These are phyloP conservation scores for Prunus salicina DNA, from an alignment of 306 rosid genomes.

Conservation along the genomic window DNA sequence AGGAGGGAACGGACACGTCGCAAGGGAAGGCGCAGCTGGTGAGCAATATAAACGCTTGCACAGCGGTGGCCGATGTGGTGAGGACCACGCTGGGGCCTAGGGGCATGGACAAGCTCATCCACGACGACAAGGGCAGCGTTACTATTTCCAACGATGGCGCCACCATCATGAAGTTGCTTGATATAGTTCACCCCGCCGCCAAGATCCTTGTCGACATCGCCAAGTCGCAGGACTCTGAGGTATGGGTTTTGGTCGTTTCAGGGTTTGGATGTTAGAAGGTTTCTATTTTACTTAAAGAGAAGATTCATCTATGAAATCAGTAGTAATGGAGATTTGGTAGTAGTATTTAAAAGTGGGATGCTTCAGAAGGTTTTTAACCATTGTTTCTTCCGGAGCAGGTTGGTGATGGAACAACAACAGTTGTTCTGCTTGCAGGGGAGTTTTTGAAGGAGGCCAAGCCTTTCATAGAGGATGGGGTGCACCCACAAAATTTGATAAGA, in stretches of 20 bases:
- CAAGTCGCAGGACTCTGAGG: constrained; percentile 98
- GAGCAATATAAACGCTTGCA: constrained; percentile 96
- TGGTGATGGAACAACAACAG: constrained; percentile 99
- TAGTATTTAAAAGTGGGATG: not conserved
- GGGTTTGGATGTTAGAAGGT: not conserved
- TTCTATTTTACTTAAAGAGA: not conserved
- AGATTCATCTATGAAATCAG: not conserved
- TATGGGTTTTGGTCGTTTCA: constrained; percentile 12
- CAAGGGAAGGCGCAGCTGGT: constrained; percentile 92
- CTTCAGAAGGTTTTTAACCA: not conserved
- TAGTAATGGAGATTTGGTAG: not conserved
- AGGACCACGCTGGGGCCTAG: constrained; percentile 90
- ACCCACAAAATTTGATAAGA: constrained; percentile 82
- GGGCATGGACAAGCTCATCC: constrained; percentile 98
- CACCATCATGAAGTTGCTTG: constrained; percentile 95
- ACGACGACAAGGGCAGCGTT: constrained; percentile 81
- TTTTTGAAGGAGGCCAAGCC: constrained; percentile 96
- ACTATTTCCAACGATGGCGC: constrained; percentile 98
- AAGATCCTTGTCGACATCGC: constrained; percentile 97
- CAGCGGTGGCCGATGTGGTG: constrained; percentile 91
- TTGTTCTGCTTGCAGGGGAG: constrained; percentile 94
- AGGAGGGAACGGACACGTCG: constrained; percentile 96
- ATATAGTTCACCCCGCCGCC: constrained; percentile 93
- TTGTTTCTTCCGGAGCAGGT: constrained; percentile 48
- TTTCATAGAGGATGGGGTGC: constrained; percentile 93